A percentile compares a stretch with the other conserved stretches of the same genome.
phyloP scores from a whole-genome alignment of 208 protist species.

The Trypanosomatidae sp. region DNA sequence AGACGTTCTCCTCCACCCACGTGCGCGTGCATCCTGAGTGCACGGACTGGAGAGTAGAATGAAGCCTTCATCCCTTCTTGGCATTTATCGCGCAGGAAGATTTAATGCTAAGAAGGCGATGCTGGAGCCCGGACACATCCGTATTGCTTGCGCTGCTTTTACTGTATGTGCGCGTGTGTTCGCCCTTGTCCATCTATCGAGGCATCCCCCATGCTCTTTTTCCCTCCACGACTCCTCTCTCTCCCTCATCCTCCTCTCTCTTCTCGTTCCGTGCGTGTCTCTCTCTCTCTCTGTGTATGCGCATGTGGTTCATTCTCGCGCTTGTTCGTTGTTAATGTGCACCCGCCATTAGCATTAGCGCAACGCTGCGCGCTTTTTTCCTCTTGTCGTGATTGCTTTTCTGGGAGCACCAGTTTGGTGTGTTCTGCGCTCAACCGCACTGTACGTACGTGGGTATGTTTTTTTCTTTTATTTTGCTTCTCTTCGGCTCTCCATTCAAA shows the following conservation, averaged over 20 bases:
- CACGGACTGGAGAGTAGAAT: background rate
- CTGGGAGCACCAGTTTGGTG: background rate
- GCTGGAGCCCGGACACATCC: background rate
- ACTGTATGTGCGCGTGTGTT: background rate
- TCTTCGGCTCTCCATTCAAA: slow-evolving; percentile 5
- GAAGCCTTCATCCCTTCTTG: background rate
- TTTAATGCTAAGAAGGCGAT: background rate
- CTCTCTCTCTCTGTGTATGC: background rate
- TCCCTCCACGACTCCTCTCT: background rate
- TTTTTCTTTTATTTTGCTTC: slow-evolving; percentile 10
- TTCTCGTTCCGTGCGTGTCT: background rate
- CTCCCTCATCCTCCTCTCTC: background rate
- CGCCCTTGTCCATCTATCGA: background rate
- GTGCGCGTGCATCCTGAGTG: background rate
- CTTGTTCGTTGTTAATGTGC: background rate
- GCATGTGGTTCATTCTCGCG: background rate
- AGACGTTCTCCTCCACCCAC: background rate
- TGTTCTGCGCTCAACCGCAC: background rate
- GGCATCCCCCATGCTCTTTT: background rate
- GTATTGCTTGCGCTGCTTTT: background rate
- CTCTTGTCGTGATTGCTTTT: background rate
- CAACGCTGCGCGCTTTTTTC: too few species aligned
- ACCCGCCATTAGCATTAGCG: slow-evolving; percentile 1
- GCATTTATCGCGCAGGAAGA: background rate
- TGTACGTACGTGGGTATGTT: background rate